Evolutionary conservation across 345 rosid species (phyloP).

Genomic region (Lenwebbia sp.): DNA sequence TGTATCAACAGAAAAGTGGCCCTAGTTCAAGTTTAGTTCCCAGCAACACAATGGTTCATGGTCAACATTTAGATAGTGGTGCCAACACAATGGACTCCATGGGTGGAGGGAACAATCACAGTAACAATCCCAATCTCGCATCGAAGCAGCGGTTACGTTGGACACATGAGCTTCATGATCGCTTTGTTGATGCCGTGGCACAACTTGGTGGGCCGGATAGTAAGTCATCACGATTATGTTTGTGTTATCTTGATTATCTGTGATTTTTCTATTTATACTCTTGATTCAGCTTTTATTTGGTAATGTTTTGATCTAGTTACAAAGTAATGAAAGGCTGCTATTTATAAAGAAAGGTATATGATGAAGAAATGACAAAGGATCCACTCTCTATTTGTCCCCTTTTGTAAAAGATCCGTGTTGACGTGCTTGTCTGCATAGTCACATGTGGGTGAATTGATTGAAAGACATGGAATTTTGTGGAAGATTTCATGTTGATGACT

Average conservation of each 20-base stretch:
- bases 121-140: slow-evolving; percentile 66
- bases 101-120: slow-evolving; percentile 49
- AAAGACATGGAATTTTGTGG: background rate
- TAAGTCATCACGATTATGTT: slow-evolving; percentile 28
- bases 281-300: background rate
- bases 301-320: background rate
- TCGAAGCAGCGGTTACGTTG: slow-evolving; percentile 96
- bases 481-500: background rate
- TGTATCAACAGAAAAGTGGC: slow-evolving; percentile 36
- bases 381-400: background rate
- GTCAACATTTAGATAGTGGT: slow-evolving; percentile 37
- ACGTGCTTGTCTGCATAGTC: background rate
- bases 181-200: slow-evolving; percentile 98
- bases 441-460: background rate
- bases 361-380: background rate
- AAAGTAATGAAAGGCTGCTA: background rate
- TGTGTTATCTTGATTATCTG: background rate
- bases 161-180: slow-evolving; percentile 99
- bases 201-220: slow-evolving; percentile 99
- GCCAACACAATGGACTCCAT: slow-evolving; percentile 58
- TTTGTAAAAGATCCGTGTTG: background rate
- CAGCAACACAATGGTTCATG: slow-evolving; percentile 38
- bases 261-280: background rate
- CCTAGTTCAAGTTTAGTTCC: slow-evolving; percentile 30
- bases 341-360: background rate